Conservation (phyloP, 2,329 filamentous ascomycete genomes). For the Helicocarpus griseus region DNA sequence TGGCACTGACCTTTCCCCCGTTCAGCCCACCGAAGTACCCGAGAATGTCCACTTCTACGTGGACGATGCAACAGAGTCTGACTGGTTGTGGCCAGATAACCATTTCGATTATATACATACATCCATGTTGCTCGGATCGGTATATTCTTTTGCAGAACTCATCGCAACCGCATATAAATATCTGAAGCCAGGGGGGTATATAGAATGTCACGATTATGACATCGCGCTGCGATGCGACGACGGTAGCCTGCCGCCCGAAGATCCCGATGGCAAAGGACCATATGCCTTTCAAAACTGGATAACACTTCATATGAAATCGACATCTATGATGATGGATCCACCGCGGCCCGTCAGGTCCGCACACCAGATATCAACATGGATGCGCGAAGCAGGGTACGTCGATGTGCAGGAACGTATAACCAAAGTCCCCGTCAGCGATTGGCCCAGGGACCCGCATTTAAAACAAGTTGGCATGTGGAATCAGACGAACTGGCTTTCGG, state of each 20-base stretch:
- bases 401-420: slow-evolving; percentile 45
- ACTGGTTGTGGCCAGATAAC: slow-evolving; percentile 46
- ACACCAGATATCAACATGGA: slow-evolving; percentile 43
- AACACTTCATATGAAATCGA: slow-evolving; percentile 31
- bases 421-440: slow-evolving; percentile 45
- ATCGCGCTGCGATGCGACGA: slow-evolving; percentile 44
- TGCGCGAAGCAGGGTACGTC: slow-evolving; percentile 48
- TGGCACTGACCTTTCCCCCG: slow-evolving; percentile 50
- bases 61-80: slow-evolving; percentile 54
- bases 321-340: slow-evolving; percentile 35
- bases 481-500: slow-evolving; percentile 37
- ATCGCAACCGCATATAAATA: slow-evolving; percentile 44
- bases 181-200: slow-evolving; percentile 47
- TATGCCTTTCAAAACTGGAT: slow-evolving; percentile 42
- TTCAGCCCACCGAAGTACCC: slow-evolving; percentile 56
- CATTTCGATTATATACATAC: slow-evolving; percentile 52
- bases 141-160: slow-evolving; percentile 47
- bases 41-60: slow-evolving; percentile 65
- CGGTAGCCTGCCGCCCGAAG: slow-evolving; percentile 41
- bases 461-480: slow-evolving; percentile 43
- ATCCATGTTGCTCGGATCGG: slow-evolving; percentile 48
- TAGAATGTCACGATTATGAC: slow-evolving; percentile 37
- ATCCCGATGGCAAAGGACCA: slow-evolving; percentile 25
- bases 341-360: slow-evolving; percentile 44
- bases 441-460: slow-evolving; percentile 39